Conservation (phyloP, 2,329 filamentous ascomycete species). For the Exophiala phaeomuriformis region DNA sequence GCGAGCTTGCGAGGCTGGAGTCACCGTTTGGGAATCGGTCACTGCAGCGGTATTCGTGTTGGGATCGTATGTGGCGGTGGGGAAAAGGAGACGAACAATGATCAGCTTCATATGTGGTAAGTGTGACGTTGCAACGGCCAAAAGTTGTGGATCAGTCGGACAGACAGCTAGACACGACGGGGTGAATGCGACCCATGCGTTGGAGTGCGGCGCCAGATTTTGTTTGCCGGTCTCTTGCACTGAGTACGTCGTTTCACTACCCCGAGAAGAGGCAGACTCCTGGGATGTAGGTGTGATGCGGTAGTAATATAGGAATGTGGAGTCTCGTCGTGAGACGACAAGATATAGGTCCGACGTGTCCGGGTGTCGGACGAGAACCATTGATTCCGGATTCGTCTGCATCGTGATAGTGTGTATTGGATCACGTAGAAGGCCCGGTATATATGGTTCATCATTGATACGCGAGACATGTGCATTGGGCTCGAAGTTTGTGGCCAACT, state of each 20-base stretch:
- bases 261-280: constrained; percentile 16
- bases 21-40: constrained; percentile 5
- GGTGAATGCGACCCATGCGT: constrained; percentile 55
- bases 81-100: constrained; percentile 51
- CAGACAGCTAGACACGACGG: constrained; percentile 51
- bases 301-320: constrained; percentile 54
- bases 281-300: constrained; percentile 22
- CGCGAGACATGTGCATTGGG: background rate
- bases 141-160: constrained; percentile 47
- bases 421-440: constrained; percentile 33
- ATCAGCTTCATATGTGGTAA: constrained; percentile 58
- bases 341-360: constrained; percentile 44
- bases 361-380: constrained; percentile 47
- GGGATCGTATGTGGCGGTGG: constrained; percentile 27
- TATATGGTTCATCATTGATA: constrained; percentile 10
- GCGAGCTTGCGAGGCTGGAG: constrained; percentile 20
- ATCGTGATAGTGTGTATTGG: constrained; percentile 40
- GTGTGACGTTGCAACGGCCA: constrained; percentile 55
- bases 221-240: constrained; percentile 47
- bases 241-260: constrained; percentile 25
- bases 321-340: constrained; percentile 51
- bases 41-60: constrained; percentile 1
- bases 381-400: constrained; percentile 51
- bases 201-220: constrained; percentile 56
- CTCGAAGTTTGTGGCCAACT: constrained; percentile 15